Conservation (phyloP, 345 rosid species). For the Salix caprea region DNA sequence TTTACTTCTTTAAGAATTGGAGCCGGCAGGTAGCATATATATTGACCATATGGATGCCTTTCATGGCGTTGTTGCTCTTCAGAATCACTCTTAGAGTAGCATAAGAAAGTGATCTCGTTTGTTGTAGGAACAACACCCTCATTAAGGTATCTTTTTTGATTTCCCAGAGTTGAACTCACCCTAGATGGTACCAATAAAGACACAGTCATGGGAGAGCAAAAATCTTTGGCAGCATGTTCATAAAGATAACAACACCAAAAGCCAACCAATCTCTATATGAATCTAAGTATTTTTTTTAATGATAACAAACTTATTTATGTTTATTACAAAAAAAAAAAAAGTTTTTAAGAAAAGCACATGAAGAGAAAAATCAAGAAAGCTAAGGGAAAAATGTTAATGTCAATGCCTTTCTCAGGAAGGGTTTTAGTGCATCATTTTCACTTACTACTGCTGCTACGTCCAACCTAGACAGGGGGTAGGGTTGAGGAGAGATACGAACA, state of each 20-base stretch:
- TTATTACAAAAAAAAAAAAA: not conserved
- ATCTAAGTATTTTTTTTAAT: not conserved
- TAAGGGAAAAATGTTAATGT: not conserved
- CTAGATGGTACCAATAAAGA: constrained; percentile 37
- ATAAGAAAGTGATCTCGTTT: constrained; percentile 82
- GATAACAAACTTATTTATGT: not conserved
- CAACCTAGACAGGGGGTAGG: not conserved
- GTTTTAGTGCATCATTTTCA: not conserved
- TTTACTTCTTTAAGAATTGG: constrained; percentile 84
- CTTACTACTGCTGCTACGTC: not conserved
- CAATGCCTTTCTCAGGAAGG: not conserved
- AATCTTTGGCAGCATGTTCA: constrained; percentile 1
- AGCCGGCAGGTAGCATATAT: constrained; percentile 77
- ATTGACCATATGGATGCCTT: constrained; percentile 91
- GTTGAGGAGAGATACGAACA: not conserved
- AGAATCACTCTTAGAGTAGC: constrained; percentile 58
- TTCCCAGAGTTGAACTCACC: constrained; percentile 97
- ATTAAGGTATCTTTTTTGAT: constrained; percentile 77
- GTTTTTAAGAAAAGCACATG: not conserved
- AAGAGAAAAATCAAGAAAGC: not conserved
- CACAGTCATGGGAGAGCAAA: constrained; percentile 4
- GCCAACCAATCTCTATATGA: not conserved
- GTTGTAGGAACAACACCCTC: constrained; percentile 95
- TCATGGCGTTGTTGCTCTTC: constrained; percentile 71
- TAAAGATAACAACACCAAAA: constrained; percentile 9